Evolutionary conservation across 345 rosid species (phyloP).

Genomic region (Cardamine occulta): DNA sequence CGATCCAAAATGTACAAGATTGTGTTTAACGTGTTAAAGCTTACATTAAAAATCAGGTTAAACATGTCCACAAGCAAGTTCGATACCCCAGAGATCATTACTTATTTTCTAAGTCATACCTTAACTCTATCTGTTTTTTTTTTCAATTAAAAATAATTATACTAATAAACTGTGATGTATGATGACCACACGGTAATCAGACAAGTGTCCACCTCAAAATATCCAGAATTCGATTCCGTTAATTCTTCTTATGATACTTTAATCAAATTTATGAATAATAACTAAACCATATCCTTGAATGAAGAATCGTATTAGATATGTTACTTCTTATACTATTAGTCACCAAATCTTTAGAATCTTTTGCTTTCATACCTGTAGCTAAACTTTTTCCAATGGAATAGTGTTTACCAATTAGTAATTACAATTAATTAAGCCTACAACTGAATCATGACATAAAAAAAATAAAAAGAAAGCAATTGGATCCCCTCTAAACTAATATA

Average conservation of each 20-base stretch:
- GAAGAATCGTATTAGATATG: constrained; percentile 38
- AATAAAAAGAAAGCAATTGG: neutral
- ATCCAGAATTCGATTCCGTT: constrained; percentile 30
- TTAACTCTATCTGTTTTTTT: neutral
- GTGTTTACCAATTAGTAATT: neutral
- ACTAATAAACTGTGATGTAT: neutral
- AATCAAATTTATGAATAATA: neutral
- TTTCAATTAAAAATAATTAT: neutral
- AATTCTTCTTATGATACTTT: constrained; percentile 2
- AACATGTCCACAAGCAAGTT: neutral
- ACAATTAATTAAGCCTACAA: constrained; percentile 4
- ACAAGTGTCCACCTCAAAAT: constrained; percentile 25
- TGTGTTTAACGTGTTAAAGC: neutral
- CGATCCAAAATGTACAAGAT: neutral
- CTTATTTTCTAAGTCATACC: neutral
- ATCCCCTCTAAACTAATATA: neutral
- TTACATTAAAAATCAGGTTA: neutral
- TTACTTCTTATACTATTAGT: constrained; percentile 17
- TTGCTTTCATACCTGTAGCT: constrained; percentile 17
- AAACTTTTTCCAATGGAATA: neutral
- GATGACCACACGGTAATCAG: neutral
- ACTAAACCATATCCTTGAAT: constrained; percentile 27
- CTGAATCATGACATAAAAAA: neutral
- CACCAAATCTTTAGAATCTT: constrained; percentile 35
- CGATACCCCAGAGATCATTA: neutral